Evolutionary conservation across 148 eudicot genomes (phyloP), one percentile per base, ranked within the genome.

Genomic region (Fagopyrum esculentum): DNA sequence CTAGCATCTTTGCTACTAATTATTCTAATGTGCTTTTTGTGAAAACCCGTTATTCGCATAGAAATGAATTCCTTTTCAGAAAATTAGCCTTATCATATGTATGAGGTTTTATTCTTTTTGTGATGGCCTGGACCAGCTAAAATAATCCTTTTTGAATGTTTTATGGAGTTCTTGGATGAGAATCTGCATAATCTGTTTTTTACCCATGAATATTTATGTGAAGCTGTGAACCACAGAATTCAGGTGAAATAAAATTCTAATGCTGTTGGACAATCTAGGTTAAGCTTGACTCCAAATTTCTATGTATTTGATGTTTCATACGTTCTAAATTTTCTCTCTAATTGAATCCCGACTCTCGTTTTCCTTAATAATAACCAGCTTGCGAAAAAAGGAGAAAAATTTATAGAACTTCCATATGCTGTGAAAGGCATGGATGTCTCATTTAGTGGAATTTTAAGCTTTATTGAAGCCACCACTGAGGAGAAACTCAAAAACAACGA

Each of bases 381-480:
- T 82, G 97, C 98, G 13, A 93, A 93, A 84, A 93, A 93, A 78
- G 98, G 98, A 71, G 91, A 91, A 17, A 88, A 89, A 60, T 93
- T 89, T 77, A 87, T 93, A 47, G 97, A 93, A 73, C 94, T 93
- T 78, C 98, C 98, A 40, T 93, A 93, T 73, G 97, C 83, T 79
- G 98, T 93, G 66, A 93, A 93, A 84, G 98, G 98, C 81, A 93
- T 93, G 98, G 98, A 93, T 76, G 98, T 93, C 66, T 93, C 98
- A 6, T 93, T 93, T 73, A 93, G 98, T 78, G 98, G 98, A 77
- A 88, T 93, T 80, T 77, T 93, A 80, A 93, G 98, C 85, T 93
- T 74, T 75, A 88, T 93, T 63, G 98, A 93, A 83, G 81, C 92
- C 71, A 85, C 92, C 19, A 93, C 98, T 22, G 93, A 91, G 76